Conservation (phyloP, 805 yeast species). For the Candida sanyiensis region DNA sequence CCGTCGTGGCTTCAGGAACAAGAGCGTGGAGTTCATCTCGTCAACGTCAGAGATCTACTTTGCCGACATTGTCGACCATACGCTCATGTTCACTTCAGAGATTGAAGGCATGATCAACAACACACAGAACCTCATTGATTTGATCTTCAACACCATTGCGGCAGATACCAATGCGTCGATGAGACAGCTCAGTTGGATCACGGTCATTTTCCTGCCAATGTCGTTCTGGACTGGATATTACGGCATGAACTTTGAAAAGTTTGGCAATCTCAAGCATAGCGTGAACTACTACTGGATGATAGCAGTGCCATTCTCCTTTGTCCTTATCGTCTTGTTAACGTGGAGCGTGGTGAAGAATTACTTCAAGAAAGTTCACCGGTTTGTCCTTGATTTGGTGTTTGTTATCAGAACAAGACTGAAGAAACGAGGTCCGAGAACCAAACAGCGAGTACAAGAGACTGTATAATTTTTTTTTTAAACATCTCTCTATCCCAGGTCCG, state of each 20-base stretch:
- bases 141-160: slow-evolving; percentile 53
- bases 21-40: slow-evolving; percentile 28
- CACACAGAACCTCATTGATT: slow-evolving; percentile 43
- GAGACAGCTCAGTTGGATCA: slow-evolving; percentile 46
- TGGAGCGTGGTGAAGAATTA: slow-evolving; percentile 22
- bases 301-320: slow-evolving; percentile 34
- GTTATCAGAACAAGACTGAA: slow-evolving; percentile 1
- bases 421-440: background rate
- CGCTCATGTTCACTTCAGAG: slow-evolving; percentile 45
- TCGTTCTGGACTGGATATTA: slow-evolving; percentile 59
- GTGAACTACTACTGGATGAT: slow-evolving; percentile 29
- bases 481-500: slow-evolving; percentile 1
- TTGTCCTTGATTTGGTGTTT: background rate
- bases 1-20: background rate
- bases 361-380: slow-evolving; percentile 10
- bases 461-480: slow-evolving; percentile 1
- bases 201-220: slow-evolving; percentile 54
- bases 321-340: slow-evolving; percentile 32
- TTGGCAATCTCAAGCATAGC: slow-evolving; percentile 29
- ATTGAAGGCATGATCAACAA: slow-evolving; percentile 48
- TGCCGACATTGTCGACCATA: slow-evolving; percentile 53
- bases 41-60: slow-evolving; percentile 43
- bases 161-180: slow-evolving; percentile 51
- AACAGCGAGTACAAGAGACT: background rate
- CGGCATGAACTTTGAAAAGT: slow-evolving; percentile 39